Percentiles rank a stretch among this genome's conserved stretches.
Conservation (phyloP, 192 early-diverging fungal genomes). For the Linnemannia zychae region DNA sequence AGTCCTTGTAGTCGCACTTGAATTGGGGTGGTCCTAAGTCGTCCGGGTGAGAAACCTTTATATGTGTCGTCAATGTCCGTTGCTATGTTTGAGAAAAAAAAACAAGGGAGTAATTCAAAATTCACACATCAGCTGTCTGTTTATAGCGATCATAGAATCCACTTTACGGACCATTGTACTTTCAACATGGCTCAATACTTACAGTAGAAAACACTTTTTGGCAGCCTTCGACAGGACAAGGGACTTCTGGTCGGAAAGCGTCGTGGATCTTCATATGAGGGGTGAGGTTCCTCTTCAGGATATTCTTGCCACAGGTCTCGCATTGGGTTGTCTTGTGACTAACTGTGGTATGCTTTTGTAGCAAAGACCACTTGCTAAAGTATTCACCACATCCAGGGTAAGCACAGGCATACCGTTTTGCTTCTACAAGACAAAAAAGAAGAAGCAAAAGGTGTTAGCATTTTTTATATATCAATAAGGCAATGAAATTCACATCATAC, state of each 20-base stretch:
- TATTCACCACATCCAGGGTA: slow-evolving; percentile 38
- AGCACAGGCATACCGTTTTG: slow-evolving; percentile 53
- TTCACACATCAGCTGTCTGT: background rate
- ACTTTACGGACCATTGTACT: background rate
- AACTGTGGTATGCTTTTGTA: slow-evolving; percentile 46
- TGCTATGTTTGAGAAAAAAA: slow-evolving; percentile 14
- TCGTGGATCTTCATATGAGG: slow-evolving; percentile 49
- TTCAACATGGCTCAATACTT: background rate
- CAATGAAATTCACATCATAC: background rate
- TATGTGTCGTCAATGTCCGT: slow-evolving; percentile 46
- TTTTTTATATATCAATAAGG: background rate
- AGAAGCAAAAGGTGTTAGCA: background rate
- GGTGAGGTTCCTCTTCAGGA: slow-evolving; percentile 32
- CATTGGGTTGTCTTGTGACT: slow-evolving; percentile 38
- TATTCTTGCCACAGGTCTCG: slow-evolving; percentile 17
- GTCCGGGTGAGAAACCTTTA: slow-evolving; percentile 30
- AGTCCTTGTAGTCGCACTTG: slow-evolving; percentile 52
- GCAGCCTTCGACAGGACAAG: slow-evolving; percentile 39
- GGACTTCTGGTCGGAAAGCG: slow-evolving; percentile 19
- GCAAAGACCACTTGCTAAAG: slow-evolving; percentile 56
- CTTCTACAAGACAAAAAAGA: slow-evolving; percentile 29
- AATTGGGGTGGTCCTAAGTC: slow-evolving; percentile 9
- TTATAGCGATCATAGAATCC: background rate
- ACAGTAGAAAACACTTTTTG: slow-evolving; percentile 49
- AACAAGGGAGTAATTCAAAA: background rate